Conservation (phyloP, 495 filamentous ascomycete species). For the Hyphodiscus hymeniophilus region DNA sequence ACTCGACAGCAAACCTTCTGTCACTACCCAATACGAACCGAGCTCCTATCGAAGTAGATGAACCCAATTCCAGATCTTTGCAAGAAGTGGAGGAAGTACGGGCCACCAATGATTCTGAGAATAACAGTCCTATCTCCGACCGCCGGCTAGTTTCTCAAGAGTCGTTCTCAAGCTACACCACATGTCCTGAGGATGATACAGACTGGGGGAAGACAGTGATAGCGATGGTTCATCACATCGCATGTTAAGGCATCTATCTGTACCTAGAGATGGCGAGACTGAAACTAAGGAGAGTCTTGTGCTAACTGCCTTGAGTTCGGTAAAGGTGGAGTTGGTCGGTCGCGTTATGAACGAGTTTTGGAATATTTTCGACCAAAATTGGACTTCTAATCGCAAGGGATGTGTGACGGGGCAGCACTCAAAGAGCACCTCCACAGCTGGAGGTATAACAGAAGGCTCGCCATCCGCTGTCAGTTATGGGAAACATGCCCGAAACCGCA, state of each 20-base stretch:
- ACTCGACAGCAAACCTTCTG: no score
- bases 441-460: no score
- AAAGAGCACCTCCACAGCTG: no score
- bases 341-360: not conserved
- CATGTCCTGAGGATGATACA: not conserved
- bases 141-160: no score
- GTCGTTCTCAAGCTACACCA: no score
- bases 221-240: not conserved
- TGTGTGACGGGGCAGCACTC: not conserved
- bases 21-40: no score
- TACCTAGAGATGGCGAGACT: not conserved
- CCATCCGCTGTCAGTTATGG: no score
- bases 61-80: no score
- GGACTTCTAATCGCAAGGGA: not conserved
- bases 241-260: not conserved
- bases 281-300: not conserved
- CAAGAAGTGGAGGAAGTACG: no score
- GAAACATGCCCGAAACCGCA: not conserved
- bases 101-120: no score
- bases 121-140: no score
- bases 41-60: no score
- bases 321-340: not conserved
- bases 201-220: not conserved
- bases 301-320: not conserved
- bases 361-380: not conserved